These are phyloP conservation scores for Plectosphaerella sp. DNA, from an alignment of 2,329 filamentous ascomycete species.

Conservation along the genomic window DNA sequence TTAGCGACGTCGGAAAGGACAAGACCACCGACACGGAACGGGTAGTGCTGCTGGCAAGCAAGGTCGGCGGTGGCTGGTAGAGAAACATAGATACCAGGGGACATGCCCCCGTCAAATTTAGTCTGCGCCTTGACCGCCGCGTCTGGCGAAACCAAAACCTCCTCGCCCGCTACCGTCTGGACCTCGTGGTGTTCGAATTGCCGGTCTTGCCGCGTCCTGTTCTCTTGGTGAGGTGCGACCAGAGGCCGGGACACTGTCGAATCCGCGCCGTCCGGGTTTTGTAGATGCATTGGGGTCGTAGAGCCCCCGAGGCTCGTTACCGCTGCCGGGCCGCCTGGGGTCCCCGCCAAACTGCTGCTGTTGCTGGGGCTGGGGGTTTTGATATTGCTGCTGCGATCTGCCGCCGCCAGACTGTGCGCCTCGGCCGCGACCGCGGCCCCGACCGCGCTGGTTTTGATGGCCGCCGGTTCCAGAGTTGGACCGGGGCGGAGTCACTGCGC, in stretches of 20 bases:
- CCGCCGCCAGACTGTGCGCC: conserved; percentile 33
- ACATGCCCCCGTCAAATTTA: conserved; percentile 24
- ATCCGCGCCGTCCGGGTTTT: conserved; percentile 51
- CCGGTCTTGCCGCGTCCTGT: conserved; percentile 62
- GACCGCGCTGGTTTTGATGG: conserved; percentile 35
- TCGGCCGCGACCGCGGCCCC: conserved; percentile 40
- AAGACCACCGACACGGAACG: conserved; percentile 66
- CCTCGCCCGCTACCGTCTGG: conserved; percentile 73
- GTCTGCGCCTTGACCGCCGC: conserved; percentile 48
- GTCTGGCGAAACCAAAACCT: conserved; percentile 69
- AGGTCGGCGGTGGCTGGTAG: conserved; percentile 92
- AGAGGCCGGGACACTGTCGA: conserved; percentile 28
- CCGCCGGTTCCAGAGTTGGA: conserved; percentile 27
- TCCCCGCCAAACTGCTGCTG: neutral
- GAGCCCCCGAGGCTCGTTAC: conserved; percentile 51
- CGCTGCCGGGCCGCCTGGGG: conserved; percentile 14
- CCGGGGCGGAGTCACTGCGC: conserved; percentile 56
- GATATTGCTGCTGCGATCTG: conserved; percentile 21
- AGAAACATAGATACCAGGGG: conserved; percentile 14
- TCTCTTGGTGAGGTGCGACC: conserved; percentile 47
- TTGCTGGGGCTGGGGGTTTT: conserved; percentile 3
- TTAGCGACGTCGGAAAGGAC: conserved; percentile 89
- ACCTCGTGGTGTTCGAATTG: conserved; percentile 70
- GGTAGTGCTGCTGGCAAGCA: conserved; percentile 83
- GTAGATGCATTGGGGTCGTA: conserved; percentile 72